A percentile compares a stretch with the other conserved stretches of the same genome.
These are phyloP conservation scores for Takashimella tepidaria DNA, from an alignment of 1,284 basidiomycete species.

Conservation along the genomic window DNA sequence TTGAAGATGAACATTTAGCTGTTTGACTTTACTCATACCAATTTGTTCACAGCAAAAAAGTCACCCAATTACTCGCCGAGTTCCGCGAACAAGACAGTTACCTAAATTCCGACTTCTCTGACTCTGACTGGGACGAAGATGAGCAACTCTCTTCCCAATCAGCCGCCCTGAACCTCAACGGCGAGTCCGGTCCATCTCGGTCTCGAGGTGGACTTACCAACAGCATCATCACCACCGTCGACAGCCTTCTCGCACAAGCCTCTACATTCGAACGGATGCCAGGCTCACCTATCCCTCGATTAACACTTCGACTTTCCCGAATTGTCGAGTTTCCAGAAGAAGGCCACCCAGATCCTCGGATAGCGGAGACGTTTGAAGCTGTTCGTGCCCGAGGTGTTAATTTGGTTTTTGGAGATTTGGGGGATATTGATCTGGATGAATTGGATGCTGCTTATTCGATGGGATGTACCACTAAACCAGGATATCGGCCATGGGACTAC, in stretches of 20 bases:
- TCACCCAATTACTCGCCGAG: constrained; percentile 66
- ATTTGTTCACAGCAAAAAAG: constrained; percentile 63
- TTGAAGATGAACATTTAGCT: too few relatives aligned
- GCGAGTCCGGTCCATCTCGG: constrained; percentile 30
- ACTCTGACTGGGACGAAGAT: constrained; percentile 54
- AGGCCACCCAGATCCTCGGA: constrained; percentile 53
- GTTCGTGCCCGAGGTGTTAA: constrained; percentile 60
- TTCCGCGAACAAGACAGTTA: constrained; percentile 77
- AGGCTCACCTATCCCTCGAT: constrained; percentile 29
- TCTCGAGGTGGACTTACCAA: constrained; percentile 45
- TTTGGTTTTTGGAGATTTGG: constrained; percentile 61
- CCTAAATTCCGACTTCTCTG: constrained; percentile 48
- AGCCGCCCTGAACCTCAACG: constrained; percentile 7
- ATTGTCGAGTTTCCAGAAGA: constrained; percentile 50
- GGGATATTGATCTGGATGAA: constrained; percentile 5
- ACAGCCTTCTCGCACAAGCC: constrained; percentile 50
- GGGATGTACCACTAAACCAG: background rate
- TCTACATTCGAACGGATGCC: constrained; percentile 15
- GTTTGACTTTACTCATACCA: too few relatives aligned
- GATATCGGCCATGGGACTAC: background rate
- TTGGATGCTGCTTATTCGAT: background rate
- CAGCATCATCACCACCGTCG: constrained; percentile 47
- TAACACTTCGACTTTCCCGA: constrained; percentile 65
- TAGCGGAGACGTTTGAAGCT: constrained; percentile 56
- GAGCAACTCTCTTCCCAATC: constrained; percentile 8